Evolutionary conservation across 1,139 yeast genomes (phyloP), one percentile per base, ranked within the genome.

Genomic region (Pichia kudriavzevii): DNA sequence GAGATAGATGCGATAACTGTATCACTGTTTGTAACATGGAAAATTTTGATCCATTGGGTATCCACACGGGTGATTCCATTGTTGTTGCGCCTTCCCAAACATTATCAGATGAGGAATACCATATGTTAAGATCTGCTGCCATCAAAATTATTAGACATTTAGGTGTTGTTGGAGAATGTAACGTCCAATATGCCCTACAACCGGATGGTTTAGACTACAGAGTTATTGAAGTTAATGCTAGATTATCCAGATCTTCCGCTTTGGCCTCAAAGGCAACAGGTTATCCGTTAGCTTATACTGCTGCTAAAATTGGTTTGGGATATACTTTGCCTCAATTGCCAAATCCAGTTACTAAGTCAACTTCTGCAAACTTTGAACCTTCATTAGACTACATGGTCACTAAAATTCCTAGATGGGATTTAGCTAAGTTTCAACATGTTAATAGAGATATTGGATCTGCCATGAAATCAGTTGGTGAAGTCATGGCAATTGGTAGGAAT

Each of bases 11-110:
- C 43, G 95, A 81, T 48, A 91, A 91, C 71, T 91, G 98, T 74
- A 91, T 91, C 57, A 91, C 98, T 31, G 98, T 91, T 34, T 91
- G 98, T 72, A 91, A 91, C 64, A 91, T 91, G 98, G 98, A 91
- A 66, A 91, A 91, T 66, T 91, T 91, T 52, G 98, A 91, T 62
- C 98, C 98, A 30, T 74, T 91, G 53, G 98, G 98, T 52, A 80
- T 93, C 51, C 98, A 91, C 64, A 91, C 98, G 42, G 98, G 98
- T 67, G 98, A 91, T 61, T 91, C 98, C 30, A 91, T 91, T 55
- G 98, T 91, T 37, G 96, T 91, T 55, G 98, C 98, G 38, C 98
- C 98, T 35, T 87, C 97, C 28, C 98, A 91, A 65, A 91, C 98
- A 30, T 68, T 91, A 50, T 81, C 95, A 32, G 98, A 91, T 60